Base-by-base conservation (phyloP, 805 yeast genomes). In the Kregervanrija delftensis region DNA sequence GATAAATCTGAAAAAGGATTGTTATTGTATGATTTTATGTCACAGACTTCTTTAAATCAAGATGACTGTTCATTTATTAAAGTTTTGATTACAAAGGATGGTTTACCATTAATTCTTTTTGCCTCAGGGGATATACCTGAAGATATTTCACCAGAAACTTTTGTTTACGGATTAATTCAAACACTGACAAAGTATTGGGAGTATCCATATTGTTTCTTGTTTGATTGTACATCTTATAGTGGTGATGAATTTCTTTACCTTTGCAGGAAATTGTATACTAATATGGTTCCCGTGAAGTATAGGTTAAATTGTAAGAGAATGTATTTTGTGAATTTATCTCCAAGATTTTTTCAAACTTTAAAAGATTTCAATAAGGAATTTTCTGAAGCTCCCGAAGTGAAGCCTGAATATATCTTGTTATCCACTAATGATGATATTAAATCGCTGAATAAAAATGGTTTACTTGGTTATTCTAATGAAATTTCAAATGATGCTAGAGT, bases 111-210 rank as follows among this genome's bases (percentile, higher is more conserved):
- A 15, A 65, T 85, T 28, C 78, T 83, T 3, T 53, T 83, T 22
- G 74, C 77, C 41, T 35, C 51, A 2, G 30, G 58, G 8, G 61
- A 71, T 14, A 66, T 76, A 34, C 55, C 67, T 5, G 60, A 58
- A 11, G 61, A 60, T 9, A 39, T 59, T 11, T 76, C 74, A 37
- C 57, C 71, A 0, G 83, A 83, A 37, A 64, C 76, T 4, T 62
- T 82, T 22, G 64, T 77, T 17, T 87, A 75, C 61, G 72, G 82
- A 47, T 53, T 81, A 8, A 72, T 85, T 43, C 88, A 84, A 52
- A 72, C 77, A 4, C 74, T 82, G 13, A 74, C 83, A 42, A 83
- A 81, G 56, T 71, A 86, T 22, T 83, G 95, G 90, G 79, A 81
- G 15, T 71, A 76, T 31, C 78, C 77, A 45, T 86, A 73, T 58